These are phyloP conservation scores for Leucoagaricus sp. DNA, from an alignment of 1,284 basidiomycete genomes.

Conservation along the genomic window DNA sequence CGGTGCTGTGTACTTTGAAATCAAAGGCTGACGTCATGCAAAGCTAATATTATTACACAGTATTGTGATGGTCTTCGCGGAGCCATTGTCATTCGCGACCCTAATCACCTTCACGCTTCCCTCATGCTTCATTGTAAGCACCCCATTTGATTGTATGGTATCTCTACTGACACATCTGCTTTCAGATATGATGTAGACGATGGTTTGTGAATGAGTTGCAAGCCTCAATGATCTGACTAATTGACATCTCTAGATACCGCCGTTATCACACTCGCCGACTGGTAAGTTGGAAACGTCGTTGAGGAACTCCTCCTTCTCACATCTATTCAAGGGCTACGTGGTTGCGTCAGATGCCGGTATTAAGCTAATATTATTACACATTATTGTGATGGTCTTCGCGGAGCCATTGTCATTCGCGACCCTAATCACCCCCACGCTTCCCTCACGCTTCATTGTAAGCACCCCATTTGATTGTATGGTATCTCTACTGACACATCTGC, in stretches of 20 bases:
- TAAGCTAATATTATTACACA: too few relatives aligned
- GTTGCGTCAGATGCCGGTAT: constrained; percentile 22
- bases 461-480: too few relatives aligned
- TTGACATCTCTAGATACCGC: constrained; percentile 29
- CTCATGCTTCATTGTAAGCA: constrained; percentile 23
- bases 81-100: constrained; percentile 30
- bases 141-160: too few relatives aligned
- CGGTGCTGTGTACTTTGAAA: not conserved
- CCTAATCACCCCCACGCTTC: constrained; percentile 25
- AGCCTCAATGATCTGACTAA: not conserved
- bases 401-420: constrained; percentile 31
- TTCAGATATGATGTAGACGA: constrained; percentile 35
- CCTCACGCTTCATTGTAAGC: constrained; percentile 26
- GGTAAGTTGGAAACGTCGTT: constrained; percentile 23
- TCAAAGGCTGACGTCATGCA: too few relatives aligned
- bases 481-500: too few relatives aligned
- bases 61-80: constrained; percentile 35
- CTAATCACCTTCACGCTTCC: constrained; percentile 30
- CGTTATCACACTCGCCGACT: constrained; percentile 37
- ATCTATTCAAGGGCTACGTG: constrained; percentile 24
- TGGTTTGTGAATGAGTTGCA: constrained; percentile 19
- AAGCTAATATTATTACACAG: too few relatives aligned
- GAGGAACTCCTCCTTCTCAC: not conserved
- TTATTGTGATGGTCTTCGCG: constrained; percentile 34
- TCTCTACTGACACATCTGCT: too few relatives aligned